These are phyloP conservation scores for Tricharina praecox DNA, from an alignment of 495 filamentous ascomycete species.

Conservation along the genomic window DNA sequence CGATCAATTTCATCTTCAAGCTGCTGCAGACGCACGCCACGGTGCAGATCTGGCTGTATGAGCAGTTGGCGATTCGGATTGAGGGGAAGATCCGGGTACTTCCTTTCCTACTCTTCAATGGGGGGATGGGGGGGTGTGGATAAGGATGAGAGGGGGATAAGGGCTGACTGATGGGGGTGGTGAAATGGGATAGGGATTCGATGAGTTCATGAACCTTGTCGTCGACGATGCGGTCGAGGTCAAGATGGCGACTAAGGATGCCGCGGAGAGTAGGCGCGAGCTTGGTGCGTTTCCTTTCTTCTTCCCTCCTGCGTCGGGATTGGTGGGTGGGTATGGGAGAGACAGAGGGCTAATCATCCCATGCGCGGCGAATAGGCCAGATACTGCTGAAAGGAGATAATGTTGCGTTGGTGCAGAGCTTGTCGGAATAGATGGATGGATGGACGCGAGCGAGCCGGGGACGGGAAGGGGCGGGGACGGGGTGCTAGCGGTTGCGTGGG, in stretches of 20 bases:
- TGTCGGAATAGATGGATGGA: no score
- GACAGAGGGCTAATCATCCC: background rate
- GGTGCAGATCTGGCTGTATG: slow-evolving; percentile 90
- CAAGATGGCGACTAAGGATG: slow-evolving; percentile 62
- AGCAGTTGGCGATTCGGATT: slow-evolving; percentile 83
- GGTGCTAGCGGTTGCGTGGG: no score
- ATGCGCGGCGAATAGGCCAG: slow-evolving; percentile 47
- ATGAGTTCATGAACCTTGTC: slow-evolving; percentile 99
- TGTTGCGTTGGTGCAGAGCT: slow-evolving; percentile 77
- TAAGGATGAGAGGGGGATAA: no score
- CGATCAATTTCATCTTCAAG: slow-evolving; percentile 98
- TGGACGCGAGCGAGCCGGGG: no score
- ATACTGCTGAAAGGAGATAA: slow-evolving; percentile 96
- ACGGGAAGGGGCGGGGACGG: no score
- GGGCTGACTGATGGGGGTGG: background rate
- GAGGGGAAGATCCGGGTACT: slow-evolving; percentile 84
- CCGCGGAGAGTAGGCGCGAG: slow-evolving; percentile 58
- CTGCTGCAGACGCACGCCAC: slow-evolving; percentile 74
- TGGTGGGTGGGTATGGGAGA: background rate
- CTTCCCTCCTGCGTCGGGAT: background rate
- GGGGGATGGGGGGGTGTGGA: no score
- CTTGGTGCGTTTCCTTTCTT: slow-evolving; percentile 41
- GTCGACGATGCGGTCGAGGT: slow-evolving; percentile 92
- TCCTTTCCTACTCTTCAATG: no score
- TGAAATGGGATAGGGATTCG: slow-evolving; percentile 84